Base-by-base conservation (phyloP, 106 monocot genomes). In the Chionographis japonica region DNA sequence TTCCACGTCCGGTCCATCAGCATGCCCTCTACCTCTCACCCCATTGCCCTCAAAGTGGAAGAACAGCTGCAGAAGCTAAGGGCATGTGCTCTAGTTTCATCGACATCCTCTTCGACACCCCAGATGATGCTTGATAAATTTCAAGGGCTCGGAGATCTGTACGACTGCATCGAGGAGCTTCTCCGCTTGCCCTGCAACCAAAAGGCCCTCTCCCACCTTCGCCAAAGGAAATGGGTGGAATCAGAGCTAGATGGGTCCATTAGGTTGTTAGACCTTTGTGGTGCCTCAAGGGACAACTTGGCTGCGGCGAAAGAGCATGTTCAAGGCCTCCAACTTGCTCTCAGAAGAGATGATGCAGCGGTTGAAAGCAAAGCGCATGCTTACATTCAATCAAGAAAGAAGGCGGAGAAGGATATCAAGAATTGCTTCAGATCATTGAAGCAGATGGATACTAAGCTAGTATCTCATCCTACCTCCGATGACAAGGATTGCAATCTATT, bases 1-100 rank as follows among this genome's bases (percentile, higher is more conserved):
- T 52, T 51, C 74, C 74, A 78, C 11, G 12, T 57, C 20, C 66
- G 85, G 37, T 85, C 84, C 67, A 74, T 40, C 18, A 89, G 88
- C 68, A 39, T 89, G 63, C 84, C 84, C 15, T 66, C 79, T 0
- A 66, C 67, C 35, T 63, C 77, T 67, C 74, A 77, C 56, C 71
- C 79, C 0, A 12, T 60, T 0, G 42, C 49, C 3, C 58, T 50
- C n/a, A 56, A 37, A 4, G n/a, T 76, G 1, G 17, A 72, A 63
- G 81, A 68, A 41, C 57, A 75, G 49, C 62, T 81, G 61, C 72
- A 61, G 4, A 70, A 65, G 37, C 58, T 80, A 6, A 73, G 39
- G 3, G 14, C 66, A 43, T 49, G 27, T 27, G 27, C 14, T 46
- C 16, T n/a, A n/a, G n/a, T n/a, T n/a, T n/a, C n/a, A n/a, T n/a